Base-by-base conservation (phyloP, 2,329 filamentous ascomycete genomes). In the Phialocephala sp. region DNA sequence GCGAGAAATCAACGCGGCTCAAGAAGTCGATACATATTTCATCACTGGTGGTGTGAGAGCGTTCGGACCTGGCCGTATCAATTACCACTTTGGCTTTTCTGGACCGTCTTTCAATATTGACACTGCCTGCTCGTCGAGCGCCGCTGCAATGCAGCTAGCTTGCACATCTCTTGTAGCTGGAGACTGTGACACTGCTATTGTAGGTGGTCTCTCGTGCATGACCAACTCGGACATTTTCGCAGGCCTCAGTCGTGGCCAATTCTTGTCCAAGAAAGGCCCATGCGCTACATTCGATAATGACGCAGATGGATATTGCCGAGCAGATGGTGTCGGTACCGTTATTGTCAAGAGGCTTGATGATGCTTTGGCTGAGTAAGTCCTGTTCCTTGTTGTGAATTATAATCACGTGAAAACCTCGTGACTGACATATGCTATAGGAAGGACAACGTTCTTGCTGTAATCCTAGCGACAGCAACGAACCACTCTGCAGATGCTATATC, bases 401-500 rank as follows among this genome's bases (percentile, higher is more conserved):
- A 27, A 59, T 14, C 39, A 24, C 22, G 35, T 20, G 15, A 37
- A 18, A 8, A 45, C 8, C 20, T 9, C 47, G 11, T 20, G 11
- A 24, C 37, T 59, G 12, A 59, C 15, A 39, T 4, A 4, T 32
- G 27, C 8, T 41, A 22, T 9, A 63, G 60, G 57, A 82, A 82
- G 1, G 83, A 87, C 67, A 75, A 76, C 2, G 80, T 87, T 36
- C 65, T 81, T 0, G 84, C 77, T 8, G 77, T 83, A 0, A 90
- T 97, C 58, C 82, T 91, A 0, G 91, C 88, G 35, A 86, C 89
- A 0, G 86, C 88, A 4, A 95, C 92, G 58, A 96, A 95, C 77
- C 92, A 95, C 77, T 94, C 90, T 0, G 90, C 90, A 0, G 88
- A 93, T 72, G 88, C 92, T 54, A 87, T 92, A 22, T 94, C 91